These are phyloP conservation scores for Barnettozyma sucrosica DNA, from an alignment of 805 yeast species.

Conservation along the genomic window DNA sequence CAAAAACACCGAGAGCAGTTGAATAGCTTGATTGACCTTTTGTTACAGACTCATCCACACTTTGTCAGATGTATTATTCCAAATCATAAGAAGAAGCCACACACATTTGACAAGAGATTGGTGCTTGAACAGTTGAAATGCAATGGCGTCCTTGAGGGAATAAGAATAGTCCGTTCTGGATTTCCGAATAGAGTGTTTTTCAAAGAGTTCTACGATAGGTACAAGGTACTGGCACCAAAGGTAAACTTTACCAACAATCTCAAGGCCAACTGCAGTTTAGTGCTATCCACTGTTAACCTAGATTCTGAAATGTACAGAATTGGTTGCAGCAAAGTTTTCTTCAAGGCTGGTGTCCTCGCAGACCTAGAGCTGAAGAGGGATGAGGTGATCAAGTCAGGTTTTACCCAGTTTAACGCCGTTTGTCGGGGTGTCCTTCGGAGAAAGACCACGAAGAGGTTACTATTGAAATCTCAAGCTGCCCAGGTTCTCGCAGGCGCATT, in stretches of 20 bases:
- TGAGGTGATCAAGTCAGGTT: slow-evolving; percentile 44
- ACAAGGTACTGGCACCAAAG: slow-evolving; percentile 58
- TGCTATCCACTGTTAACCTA: slow-evolving; percentile 57
- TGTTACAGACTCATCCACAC: slow-evolving; percentile 84
- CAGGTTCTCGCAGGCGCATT: slow-evolving; percentile 62
- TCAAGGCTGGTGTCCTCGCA: slow-evolving; percentile 95
- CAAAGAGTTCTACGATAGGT: slow-evolving; percentile 70
- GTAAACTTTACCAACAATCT: slow-evolving; percentile 38
- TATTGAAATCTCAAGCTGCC: slow-evolving; percentile 66
- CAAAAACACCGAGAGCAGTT: slow-evolving; percentile 87
- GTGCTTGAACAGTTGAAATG: slow-evolving; percentile 89
- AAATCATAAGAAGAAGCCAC: slow-evolving; percentile 67
- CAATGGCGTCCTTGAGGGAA: slow-evolving; percentile 97
- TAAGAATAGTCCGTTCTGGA: slow-evolving; percentile 94
- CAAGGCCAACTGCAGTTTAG: slow-evolving; percentile 63
- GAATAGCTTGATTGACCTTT: slow-evolving; percentile 59
- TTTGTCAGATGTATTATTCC: slow-evolving; percentile 96
- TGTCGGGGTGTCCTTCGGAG: slow-evolving; percentile 64
- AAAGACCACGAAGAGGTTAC: slow-evolving; percentile 35
- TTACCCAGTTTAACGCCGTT: slow-evolving; percentile 58
- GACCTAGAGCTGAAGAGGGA: slow-evolving; percentile 78
- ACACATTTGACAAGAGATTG: slow-evolving; percentile 62
- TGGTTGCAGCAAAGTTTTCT: slow-evolving; percentile 90
- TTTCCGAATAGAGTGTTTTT: slow-evolving; percentile 90
- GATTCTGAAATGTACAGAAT: slow-evolving; percentile 79